Conservation (phyloP, 352 stramenopile species). For the Thraustochytrium sp. region DNA sequence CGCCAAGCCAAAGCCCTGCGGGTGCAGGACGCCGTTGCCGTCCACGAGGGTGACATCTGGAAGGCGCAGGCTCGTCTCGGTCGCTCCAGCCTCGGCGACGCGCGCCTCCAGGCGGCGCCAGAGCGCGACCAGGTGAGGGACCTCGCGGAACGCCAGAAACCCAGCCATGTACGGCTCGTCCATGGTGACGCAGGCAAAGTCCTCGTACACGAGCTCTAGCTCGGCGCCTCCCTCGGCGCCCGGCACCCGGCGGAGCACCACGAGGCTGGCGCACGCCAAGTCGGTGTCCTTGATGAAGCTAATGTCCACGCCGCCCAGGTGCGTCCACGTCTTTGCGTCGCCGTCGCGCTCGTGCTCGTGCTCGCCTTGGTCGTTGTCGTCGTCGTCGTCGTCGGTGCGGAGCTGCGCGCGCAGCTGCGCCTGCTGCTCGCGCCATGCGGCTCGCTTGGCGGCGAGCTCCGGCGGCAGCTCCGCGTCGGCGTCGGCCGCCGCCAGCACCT, state of each 20-base stretch:
- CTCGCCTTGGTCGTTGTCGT: no score
- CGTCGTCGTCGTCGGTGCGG: not conserved
- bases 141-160: slow-evolving; percentile 48
- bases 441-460: not conserved
- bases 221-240: not conserved
- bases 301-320: slow-evolving; percentile 1
- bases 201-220: slow-evolving; percentile 13
- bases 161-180: slow-evolving; percentile 34
- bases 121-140: slow-evolving; percentile 17
- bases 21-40: slow-evolving; percentile 64
- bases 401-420: not conserved
- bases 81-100: not conserved
- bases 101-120: slow-evolving; percentile 35
- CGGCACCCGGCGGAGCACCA: not conserved
- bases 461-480: no score
- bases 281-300: slow-evolving; percentile 31
- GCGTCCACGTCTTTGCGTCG: not conserved
- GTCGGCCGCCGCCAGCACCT: no score
- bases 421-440: not conserved
- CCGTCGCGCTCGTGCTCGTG: no score
- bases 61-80: slow-evolving; percentile 14
- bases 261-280: slow-evolving; percentile 17
- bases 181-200: slow-evolving; percentile 15
- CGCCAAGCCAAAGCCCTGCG: slow-evolving; percentile 78
- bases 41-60: slow-evolving; percentile 85